phyloP scores from a whole-genome alignment of 2,329 filamentous ascomycete genomes.

The Periglandula ipomoeae region DNA sequence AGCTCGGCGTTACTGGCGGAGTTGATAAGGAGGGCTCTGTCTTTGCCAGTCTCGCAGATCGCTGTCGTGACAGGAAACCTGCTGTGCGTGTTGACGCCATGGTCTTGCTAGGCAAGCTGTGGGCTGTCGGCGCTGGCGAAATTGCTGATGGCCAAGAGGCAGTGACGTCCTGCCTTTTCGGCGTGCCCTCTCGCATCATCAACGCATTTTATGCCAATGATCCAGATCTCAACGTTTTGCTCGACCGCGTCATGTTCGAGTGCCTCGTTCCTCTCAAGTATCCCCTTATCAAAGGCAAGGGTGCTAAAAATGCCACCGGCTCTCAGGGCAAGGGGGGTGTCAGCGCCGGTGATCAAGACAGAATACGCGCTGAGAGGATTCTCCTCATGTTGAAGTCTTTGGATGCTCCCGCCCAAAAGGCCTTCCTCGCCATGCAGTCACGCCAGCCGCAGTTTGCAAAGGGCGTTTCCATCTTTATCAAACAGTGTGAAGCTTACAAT shows the following conservation, averaged over 20 bases:
- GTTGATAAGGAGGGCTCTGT: conserved; percentile 70
- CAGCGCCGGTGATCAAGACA: conserved; percentile 58
- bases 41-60: conserved; percentile 72
- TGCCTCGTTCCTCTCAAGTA: conserved; percentile 83
- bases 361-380: conserved; percentile 74
- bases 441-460: conserved; percentile 67
- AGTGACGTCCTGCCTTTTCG: conserved; percentile 64
- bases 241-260: conserved; percentile 81
- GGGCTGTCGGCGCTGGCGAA: conserved; percentile 87
- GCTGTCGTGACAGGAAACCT: conserved; percentile 78
- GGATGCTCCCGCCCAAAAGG: conserved; percentile 68
- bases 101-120: conserved; percentile 73
- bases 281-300: conserved; percentile 55
- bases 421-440: conserved; percentile 79
- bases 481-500: conserved; percentile 82
- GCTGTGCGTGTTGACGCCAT: conserved; percentile 80
- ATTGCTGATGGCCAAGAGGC: conserved; percentile 74
- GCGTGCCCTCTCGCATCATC: conserved; percentile 76
- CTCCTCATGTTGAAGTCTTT: conserved; percentile 72
- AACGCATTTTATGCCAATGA: conserved; percentile 89
- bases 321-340: conserved; percentile 30
- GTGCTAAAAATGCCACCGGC: conserved; percentile 52
- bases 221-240: conserved; percentile 69
- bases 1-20: conserved; percentile 68
- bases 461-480: conserved; percentile 66